Evolutionary conservation across 805 yeast species (phyloP).

Genomic region (Candida berthetii): DNA sequence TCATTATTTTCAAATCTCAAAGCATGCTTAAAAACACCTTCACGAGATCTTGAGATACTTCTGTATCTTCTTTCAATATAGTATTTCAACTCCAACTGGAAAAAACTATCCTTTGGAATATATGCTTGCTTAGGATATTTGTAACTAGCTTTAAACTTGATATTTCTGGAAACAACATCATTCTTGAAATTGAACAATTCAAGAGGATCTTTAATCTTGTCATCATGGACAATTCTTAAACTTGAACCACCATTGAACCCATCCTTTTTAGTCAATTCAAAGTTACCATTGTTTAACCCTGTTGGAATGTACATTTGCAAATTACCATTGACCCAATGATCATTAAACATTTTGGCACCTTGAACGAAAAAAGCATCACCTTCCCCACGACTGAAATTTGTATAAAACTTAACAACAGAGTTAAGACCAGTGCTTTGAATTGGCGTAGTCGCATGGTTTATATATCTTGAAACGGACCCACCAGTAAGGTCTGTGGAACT

Average conservation of each 20-base stretch:
- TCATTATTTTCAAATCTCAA: conserved; percentile 13
- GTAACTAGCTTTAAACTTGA: conserved; percentile 17
- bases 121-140: conserved; percentile 16
- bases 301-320: conserved; percentile 28
- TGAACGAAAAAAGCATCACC: conserved; percentile 24
- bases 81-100: conserved; percentile 25
- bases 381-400: conserved; percentile 34
- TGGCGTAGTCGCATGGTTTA: conserved; percentile 13
- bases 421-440: neutral
- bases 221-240: conserved; percentile 20
- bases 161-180: conserved; percentile 14
- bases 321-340: conserved; percentile 31
- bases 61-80: conserved; percentile 26
- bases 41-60: conserved; percentile 20
- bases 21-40: conserved; percentile 26
- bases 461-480: conserved; percentile 18
- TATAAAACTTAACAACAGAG: conserved; percentile 23
- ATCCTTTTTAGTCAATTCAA: conserved; percentile 15
- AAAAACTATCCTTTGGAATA: conserved; percentile 16
- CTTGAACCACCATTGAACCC: conserved; percentile 31
- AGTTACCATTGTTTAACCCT: conserved; percentile 9
- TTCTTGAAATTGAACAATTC: conserved; percentile 23
- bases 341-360: conserved; percentile 23
- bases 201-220: conserved; percentile 8
- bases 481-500: conserved; percentile 16